Percentiles rank a stretch among this genome's conserved stretches.
Conservation (phyloP, 177 flowering plant genomes). For the Vitis hybrid region DNA sequence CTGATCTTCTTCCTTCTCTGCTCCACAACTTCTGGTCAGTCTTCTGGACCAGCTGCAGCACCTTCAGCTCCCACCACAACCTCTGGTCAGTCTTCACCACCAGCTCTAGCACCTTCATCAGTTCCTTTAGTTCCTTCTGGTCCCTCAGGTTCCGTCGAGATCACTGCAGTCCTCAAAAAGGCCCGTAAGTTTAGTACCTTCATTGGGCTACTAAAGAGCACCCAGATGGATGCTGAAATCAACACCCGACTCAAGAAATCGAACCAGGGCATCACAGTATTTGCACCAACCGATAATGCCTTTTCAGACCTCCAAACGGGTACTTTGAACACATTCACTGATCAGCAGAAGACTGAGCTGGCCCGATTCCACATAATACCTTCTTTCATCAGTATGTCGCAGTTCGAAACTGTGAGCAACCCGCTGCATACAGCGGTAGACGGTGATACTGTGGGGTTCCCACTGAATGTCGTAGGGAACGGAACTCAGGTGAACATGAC, state of each 20-base stretch:
- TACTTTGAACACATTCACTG: constrained; percentile 25
- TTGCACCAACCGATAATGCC: constrained; percentile 40
- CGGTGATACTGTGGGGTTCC: constrained; percentile 22
- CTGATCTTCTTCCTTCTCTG: constrained; percentile 12
- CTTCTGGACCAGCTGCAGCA: constrained; percentile 10
- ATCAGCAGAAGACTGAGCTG: constrained; percentile 29
- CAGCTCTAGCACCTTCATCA: too few relatives aligned
- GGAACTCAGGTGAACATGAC: constrained; percentile 35
- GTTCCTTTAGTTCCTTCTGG: too few relatives aligned
- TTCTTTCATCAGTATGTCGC: constrained; percentile 16
- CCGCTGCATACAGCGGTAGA: constrained; percentile 35
- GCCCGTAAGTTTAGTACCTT: constrained; percentile 33
- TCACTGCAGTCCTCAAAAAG: constrained; percentile 28
- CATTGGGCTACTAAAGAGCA: constrained; percentile 23
- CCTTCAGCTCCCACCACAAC: constrained; percentile 20
- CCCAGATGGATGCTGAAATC: constrained; percentile 26
- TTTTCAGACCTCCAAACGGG: constrained; percentile 27
- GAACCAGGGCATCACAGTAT: constrained; percentile 34
- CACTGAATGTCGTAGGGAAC: constrained; percentile 28
- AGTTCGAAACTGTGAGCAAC: constrained; percentile 37
- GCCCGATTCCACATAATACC: constrained; percentile 38
- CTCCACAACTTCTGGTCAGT: constrained; percentile 12
- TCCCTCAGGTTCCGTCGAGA: constrained; percentile 3
- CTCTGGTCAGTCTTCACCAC: too few relatives aligned
- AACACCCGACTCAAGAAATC: constrained; percentile 27